phyloP scores from a whole-genome alignment of 2,329 filamentous ascomycete species.

The Aspergillus ochraceoroseus region DNA sequence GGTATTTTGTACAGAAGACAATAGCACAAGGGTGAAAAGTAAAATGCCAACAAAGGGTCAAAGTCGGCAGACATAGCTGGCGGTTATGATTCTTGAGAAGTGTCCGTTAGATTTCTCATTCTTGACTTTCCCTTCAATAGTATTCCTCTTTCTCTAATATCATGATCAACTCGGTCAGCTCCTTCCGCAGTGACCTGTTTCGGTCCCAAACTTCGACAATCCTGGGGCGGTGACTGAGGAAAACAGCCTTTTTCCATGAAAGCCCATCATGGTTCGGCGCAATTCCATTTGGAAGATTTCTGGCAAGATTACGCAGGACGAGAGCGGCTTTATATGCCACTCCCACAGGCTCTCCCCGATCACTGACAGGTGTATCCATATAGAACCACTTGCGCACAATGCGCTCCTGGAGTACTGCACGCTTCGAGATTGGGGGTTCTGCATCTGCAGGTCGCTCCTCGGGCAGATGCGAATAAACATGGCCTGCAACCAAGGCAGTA shows the following conservation, averaged over 20 bases:
- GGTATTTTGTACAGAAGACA: constrained; percentile 21
- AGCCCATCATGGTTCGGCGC: constrained; percentile 29
- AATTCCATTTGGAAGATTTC: constrained; percentile 38
- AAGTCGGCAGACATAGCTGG: no score
- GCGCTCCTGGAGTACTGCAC: constrained; percentile 38
- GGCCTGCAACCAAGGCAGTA: constrained; percentile 37
- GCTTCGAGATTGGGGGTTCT: constrained; percentile 34
- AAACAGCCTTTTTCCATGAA: constrained; percentile 40
- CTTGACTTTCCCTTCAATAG: constrained; percentile 23
- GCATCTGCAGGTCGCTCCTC: constrained; percentile 34
- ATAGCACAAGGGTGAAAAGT: constrained; percentile 2
- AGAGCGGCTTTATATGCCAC: constrained; percentile 47
- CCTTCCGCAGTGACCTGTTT: constrained; percentile 41
- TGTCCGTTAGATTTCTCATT: constrained; percentile 1
- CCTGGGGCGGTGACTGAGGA: constrained; percentile 37
- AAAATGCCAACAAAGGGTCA: not conserved
- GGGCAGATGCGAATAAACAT: constrained; percentile 40
- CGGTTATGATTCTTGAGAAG: not conserved
- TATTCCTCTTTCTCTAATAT: constrained; percentile 40
- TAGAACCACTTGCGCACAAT: constrained; percentile 40
- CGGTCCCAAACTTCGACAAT: constrained; percentile 39
- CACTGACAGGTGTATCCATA: constrained; percentile 42
- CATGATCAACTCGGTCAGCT: constrained; percentile 42
- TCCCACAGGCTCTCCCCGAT: constrained; percentile 42
- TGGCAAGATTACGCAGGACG: constrained; percentile 46